Evolutionary conservation across 1,139 yeast species (phyloP), one percentile per base, ranked within the genome.

Genomic region (Candida sp.): DNA sequence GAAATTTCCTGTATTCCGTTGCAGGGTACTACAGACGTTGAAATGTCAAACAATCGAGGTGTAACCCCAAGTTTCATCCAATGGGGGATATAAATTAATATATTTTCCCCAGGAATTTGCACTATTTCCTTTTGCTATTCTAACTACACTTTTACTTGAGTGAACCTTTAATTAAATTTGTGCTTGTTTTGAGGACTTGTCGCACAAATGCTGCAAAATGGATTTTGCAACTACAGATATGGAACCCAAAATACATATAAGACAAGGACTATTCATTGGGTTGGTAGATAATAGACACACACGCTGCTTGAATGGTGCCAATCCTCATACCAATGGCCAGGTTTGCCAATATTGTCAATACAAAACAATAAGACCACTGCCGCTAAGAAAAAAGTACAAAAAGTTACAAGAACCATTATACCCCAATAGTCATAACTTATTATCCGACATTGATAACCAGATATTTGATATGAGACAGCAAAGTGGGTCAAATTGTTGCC

Each of bases 361-460:
- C 44, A 39, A 60, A 9, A 64, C 68, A 0, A 56, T 60, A 44
- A 51, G 60, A 30, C 47, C 58, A 12, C 59, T 63, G 27, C 61
- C 64, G 5, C 51, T 63, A 40, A 45, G 55, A 35, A 22, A 41
- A 21, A 21, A 27, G 21, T 25, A 21, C n/a, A 33, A 33, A 19
- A 32, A n/a, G 11, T 25, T 25, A 11, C 11, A 25, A 7, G 11
- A 25, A 7, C 29, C 11, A 11, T 25, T 25, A 8, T 25, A 25
- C 11, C 11, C 11, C 29, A 8, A 25, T 25, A 25, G 11, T 8
- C 29, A 25, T 11, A 11, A 25, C 11, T 11, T 25, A 25, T 8
- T 25, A 25, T 25, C 29, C 11, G 29, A 7, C 7, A 8, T 25
- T 25, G 29, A 25, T 25, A 25, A 3, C 7, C 29, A 25, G 29